phyloP scores from a whole-genome alignment of 1,284 basidiomycete genomes.

The Pseudozyma sp. region DNA sequence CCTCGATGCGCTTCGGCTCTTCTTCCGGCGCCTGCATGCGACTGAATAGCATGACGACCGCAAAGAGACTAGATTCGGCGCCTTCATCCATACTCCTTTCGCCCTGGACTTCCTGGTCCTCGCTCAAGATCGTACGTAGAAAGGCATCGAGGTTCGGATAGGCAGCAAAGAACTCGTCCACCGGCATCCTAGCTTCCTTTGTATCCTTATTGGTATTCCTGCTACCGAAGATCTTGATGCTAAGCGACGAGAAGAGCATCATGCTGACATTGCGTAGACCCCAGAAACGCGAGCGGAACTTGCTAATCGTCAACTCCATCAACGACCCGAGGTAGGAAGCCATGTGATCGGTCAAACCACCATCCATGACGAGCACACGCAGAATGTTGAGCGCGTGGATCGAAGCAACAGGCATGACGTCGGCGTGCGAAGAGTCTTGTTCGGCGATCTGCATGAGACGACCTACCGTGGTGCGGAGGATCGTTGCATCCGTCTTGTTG shows the following conservation, averaged over 20 bases:
- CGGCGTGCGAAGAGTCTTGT: slow-evolving; percentile 20
- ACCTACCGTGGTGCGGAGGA: slow-evolving; percentile 34
- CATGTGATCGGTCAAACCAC: slow-evolving; percentile 50
- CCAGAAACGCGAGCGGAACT: slow-evolving; percentile 68
- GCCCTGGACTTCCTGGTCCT: slow-evolving; percentile 3
- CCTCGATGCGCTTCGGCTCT: slow-evolving; percentile 16
- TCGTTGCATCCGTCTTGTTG: slow-evolving; percentile 30
- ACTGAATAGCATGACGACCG: slow-evolving; percentile 61
- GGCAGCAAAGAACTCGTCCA: slow-evolving; percentile 53
- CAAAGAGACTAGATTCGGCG: slow-evolving; percentile 53
- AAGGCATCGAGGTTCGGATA: slow-evolving; percentile 44
- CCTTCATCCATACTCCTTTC: slow-evolving; percentile 11
- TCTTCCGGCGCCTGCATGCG: slow-evolving; percentile 47
- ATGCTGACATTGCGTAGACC: slow-evolving; percentile 69
- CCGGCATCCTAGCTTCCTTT: slow-evolving; percentile 39
- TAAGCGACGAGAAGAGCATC: slow-evolving; percentile 68
- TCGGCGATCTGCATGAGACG: slow-evolving; percentile 44
- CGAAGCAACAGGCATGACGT: slow-evolving; percentile 39
- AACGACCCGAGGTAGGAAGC: slow-evolving; percentile 56
- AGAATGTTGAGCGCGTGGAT: slow-evolving; percentile 69
- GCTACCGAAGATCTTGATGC: slow-evolving; percentile 62
- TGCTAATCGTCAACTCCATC: slow-evolving; percentile 64
- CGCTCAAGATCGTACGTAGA: slow-evolving; percentile 29
- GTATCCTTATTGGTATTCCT: slow-evolving; percentile 51
- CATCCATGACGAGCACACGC: slow-evolving; percentile 63